Evolutionary conservation across 2,329 filamentous ascomycete species (phyloP), one percentile per base, ranked within the genome.

Genomic region (Nannizzia gypsea): DNA sequence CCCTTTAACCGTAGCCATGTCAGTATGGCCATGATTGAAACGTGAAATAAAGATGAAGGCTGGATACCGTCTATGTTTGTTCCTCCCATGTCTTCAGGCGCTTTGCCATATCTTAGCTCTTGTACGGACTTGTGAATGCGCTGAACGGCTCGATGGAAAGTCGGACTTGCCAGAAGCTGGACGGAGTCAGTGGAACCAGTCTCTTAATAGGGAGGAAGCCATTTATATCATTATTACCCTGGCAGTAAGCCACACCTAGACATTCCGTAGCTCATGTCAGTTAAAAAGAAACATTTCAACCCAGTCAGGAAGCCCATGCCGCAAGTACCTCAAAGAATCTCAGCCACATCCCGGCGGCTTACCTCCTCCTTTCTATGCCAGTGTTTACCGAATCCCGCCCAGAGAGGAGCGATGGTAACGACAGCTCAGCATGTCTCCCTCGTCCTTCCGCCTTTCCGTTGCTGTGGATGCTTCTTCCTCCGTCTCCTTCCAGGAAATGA

Each of bases 81-180:
- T 52, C 73, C 73, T 61, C 74, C 73, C 67, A 73, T 72, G 59
- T 76, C 72, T 61, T 76, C 73, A 17, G 71, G 72, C 57, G 74
- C 71, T 54, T 72, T 68, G 36, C 75, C 75, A 64, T 77, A 69
- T 60, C 71, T 72, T 20, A 75, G 38, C 58, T 72, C 70, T 64
- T 76, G 72, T 22, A 78, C 66, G 54, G 67, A 71, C 57, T 73
- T 71, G 65, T 77, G 74, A 22, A 77, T 70, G 59, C 67, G 69
- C 28, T 74, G 72, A 50, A 77, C 76, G 64, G 73, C 70, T 42
- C 71, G 68, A 65, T 76, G 75, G 63, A 77, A 78, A 57, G 69
- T 63, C 8, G 73, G 74, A 63, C 74, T 77, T 58, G 70, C 66
- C 57, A 77, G 67, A 60, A 78, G 72, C 74, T 76, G 63, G 26